These are phyloP conservation scores for Aspergillus caelatus DNA, from an alignment of 2,329 filamentous ascomycete genomes.

Conservation along the genomic window DNA sequence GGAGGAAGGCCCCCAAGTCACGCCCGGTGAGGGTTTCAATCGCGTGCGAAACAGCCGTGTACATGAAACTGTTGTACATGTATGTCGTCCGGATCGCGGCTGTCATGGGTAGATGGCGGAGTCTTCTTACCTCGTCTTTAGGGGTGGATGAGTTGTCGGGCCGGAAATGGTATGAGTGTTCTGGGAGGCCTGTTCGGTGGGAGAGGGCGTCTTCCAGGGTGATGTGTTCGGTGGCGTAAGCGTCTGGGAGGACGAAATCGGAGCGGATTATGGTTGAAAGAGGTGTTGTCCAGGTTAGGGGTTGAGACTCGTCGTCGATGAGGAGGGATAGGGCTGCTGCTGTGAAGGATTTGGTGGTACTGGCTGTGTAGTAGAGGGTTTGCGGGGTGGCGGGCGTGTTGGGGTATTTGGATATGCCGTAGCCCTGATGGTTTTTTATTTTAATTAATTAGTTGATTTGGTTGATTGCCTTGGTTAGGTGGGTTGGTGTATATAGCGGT, in stretches of 20 bases:
- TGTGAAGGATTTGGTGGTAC: neutral
- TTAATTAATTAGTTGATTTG: neutral
- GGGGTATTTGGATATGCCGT: neutral
- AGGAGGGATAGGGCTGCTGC: neutral
- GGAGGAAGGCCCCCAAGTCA: constrained; percentile 46
- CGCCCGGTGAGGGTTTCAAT: constrained; percentile 47
- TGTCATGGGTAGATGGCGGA: constrained; percentile 51
- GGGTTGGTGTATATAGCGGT: neutral
- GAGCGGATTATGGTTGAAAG: neutral
- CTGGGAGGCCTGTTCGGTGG: neutral
- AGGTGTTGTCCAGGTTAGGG: neutral
- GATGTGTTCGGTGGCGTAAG: neutral
- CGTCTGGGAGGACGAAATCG: neutral
- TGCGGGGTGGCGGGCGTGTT: neutral
- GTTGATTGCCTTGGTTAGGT: neutral
- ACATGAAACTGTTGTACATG: constrained; percentile 58
- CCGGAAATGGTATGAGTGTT: neutral
- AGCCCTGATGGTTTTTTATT: neutral
- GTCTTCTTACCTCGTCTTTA: neutral
- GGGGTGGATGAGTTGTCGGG: neutral
- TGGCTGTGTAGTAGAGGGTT: neutral
- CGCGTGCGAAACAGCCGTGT: constrained; percentile 48
- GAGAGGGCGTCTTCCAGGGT: neutral
- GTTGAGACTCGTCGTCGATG: neutral
- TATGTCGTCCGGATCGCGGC: constrained; percentile 50